Base-by-base conservation (phyloP, 2,329 filamentous ascomycete genomes). In the Fusarium marasasianum region DNA sequence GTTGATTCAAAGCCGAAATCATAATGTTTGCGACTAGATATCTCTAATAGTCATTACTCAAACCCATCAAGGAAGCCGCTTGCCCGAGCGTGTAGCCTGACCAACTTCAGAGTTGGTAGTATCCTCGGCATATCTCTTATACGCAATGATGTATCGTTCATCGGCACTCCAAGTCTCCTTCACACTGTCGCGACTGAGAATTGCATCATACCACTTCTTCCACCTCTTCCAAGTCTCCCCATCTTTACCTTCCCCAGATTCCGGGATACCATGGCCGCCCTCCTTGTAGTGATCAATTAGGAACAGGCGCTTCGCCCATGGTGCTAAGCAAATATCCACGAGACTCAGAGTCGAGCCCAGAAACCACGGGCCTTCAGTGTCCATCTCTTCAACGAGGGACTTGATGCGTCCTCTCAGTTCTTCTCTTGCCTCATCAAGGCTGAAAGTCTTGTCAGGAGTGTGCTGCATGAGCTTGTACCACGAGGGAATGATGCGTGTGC, bases 261-360 rank as follows among this genome's bases (percentile, higher is more conserved):
- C 57, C 4, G 87, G 85, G 31, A 90, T 83, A 0, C 85, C 86
- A 6, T 86, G 73, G 0, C 89, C 88, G 0, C 87, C 88, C 0
- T 82, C 78, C 78, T 95, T 95, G 79, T 92, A 95, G 71, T 94
- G 87, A 75, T 95, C 92, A 74, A 95, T 91, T 11, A 94, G 83
- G 85, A 92, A 95, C 26, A 94, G 79, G 20, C 93, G 86, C 76
- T 91, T 88, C 1, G 91, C 90, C 92, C 92, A 95, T 1, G 93
- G 93, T 43, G 91, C 93, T 7, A 95, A 83, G 71, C 90, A 88
- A 31, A 94, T 84, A 80, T 96, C 93, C 20, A 94, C 89, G 26
- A 95, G 82, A 61, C 87, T 87, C n/a, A 94, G 87, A 44, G 87
- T 83, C 2, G 84, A 80, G 3, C 93, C 93, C 2, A 91, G 79